Evolutionary conservation across 2,329 filamentous ascomycete species (phyloP), one percentile per base, ranked within the genome.

Genomic region (Penicillium sp.): DNA sequence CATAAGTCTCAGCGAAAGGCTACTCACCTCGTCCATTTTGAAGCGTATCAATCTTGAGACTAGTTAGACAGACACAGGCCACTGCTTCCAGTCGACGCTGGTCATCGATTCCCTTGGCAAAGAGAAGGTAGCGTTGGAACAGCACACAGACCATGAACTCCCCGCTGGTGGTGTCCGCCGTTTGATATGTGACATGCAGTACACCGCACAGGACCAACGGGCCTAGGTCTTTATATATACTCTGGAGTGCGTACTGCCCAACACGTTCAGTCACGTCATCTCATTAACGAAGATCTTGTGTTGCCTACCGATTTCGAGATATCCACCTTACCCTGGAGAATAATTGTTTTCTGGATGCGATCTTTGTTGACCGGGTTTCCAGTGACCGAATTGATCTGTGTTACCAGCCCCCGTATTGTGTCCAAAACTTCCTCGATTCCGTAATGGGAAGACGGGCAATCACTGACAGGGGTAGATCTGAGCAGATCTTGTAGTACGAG

Each of bases 81-180:
- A 88, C 77, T 17, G 91, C 81, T 9, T 79, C 81, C 64, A 95
- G 91, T 33, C 79, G 76, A 21, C 80, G 78, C 41, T 82, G 80
- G n/a, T 76, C 74, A 52, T 80, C 83, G 39, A 79, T 76, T 13
- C 81, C 77, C 9, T 78, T 80, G 7, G 88, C 88, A 35, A 97
- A 77, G 47, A 94, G 79, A 1, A 97, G 69, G 55, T 87, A 85
- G 44, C 87, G 81, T 43, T 82, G 81, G 67, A 95, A 96, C n/a
- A 96, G 74, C 15, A 90, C 77, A 57, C 85, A 89, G 34, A 91
- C 81, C 78, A 95, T 83, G 68, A 95, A 96, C 56, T 83, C 79
- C 6, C 90, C 91, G 39, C 81, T 77, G 17, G 88, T 78, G 10
- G 78, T 76, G 9, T 81, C 77, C 40, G 77, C 77, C 1, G 81